Percentiles rank a stretch among this genome's conserved stretches.
phyloP scores from a whole-genome alignment of 2,329 filamentous ascomycete species.

The Curvularia spicifera region DNA sequence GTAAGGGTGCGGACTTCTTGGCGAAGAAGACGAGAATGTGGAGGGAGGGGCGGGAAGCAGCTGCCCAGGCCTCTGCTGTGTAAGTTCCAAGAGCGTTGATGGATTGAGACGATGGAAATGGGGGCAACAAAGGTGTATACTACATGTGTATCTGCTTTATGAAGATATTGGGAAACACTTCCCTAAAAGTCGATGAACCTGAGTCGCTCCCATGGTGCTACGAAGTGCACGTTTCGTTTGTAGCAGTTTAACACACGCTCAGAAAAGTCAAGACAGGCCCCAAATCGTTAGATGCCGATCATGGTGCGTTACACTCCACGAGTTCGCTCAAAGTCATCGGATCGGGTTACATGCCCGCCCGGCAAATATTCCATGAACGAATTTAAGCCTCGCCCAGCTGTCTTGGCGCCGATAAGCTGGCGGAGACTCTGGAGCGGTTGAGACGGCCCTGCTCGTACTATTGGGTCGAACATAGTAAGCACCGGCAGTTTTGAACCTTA shows the following conservation, averaged over 20 bases:
- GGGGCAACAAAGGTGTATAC: constrained; percentile 4
- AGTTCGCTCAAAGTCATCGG: not conserved
- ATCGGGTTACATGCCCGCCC: not conserved
- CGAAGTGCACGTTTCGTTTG: not conserved
- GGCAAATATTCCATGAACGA: not conserved
- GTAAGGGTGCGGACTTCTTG: constrained; percentile 17
- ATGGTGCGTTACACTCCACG: not conserved
- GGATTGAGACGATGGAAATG: not conserved
- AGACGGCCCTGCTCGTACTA: not conserved
- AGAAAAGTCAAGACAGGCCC: not conserved
- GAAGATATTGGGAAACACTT: not conserved
- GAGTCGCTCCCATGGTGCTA: not conserved
- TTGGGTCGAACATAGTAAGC: not conserved
- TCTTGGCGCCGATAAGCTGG: not conserved
- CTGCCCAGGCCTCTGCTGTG: not conserved
- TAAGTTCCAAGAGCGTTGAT: not conserved
- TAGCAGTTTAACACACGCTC: not conserved
- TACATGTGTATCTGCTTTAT: constrained; percentile 8
- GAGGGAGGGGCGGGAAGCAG: constrained; percentile 1
- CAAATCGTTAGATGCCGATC: not conserved
- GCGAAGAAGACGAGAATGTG: constrained; percentile 9
- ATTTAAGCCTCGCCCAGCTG: not conserved
- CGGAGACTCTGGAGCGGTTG: not conserved
- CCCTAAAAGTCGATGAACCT: not conserved
- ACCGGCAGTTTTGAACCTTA: not conserved